Evolutionary conservation across 176 grass and related monocot genomes (phyloP).

Genomic region (Triticum monococcum): DNA sequence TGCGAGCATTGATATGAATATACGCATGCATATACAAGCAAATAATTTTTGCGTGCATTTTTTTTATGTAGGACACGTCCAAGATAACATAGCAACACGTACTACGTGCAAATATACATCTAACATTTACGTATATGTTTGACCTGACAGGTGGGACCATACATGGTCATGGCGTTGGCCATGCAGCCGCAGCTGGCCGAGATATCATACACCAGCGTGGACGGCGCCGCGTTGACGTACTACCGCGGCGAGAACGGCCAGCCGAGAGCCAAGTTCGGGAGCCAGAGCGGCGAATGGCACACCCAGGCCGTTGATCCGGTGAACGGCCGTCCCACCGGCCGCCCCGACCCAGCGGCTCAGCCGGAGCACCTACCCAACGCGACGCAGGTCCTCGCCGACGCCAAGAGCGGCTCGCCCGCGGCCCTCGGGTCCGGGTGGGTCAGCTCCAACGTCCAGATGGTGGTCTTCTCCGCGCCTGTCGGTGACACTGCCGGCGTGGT

Average conservation of each 20-base stretch:
- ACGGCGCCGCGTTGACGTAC: constrained; percentile 42
- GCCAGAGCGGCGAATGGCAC: neutral
- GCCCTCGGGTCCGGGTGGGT: constrained; percentile 22
- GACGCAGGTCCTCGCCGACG: neutral
- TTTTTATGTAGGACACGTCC: neutral
- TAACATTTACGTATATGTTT: neutral
- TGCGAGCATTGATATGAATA: neutral
- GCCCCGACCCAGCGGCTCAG: neutral
- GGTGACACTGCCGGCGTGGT: constrained; percentile 4
- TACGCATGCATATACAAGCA: neutral
- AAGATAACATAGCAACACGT: neutral
- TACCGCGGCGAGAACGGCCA: constrained; percentile 17
- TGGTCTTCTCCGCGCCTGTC: constrained; percentile 30
- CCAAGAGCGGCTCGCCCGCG: constrained; percentile 4
- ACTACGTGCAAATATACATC: neutral
- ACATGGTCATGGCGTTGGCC: constrained; percentile 24
- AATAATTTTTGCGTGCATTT: neutral
- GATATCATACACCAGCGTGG: constrained; percentile 36
- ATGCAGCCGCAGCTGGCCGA: constrained; percentile 36
- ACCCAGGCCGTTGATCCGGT: constrained; percentile 24
- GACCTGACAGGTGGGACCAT: constrained; percentile 21
- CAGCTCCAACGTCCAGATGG: neutral
- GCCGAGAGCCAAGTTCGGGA: neutral
- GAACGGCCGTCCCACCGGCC: constrained; percentile 13
- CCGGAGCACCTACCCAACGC: neutral